Conservation (phyloP, 129 eudicot genomes). For the sunflower (Helianthus annuus) region DNA sequence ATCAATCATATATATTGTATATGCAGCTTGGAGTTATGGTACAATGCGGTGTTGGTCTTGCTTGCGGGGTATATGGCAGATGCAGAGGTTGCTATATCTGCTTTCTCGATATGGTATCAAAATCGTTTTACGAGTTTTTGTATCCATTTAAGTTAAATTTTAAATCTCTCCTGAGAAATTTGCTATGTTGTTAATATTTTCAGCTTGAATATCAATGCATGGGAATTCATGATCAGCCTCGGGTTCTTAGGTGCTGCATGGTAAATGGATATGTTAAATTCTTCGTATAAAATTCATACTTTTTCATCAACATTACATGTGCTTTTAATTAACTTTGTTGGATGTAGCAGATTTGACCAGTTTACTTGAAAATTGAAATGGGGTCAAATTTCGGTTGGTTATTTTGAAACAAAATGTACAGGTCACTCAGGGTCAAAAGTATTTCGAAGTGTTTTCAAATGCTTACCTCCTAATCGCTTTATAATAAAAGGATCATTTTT, state of each 20-base stretch:
- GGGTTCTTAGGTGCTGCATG: slow-evolving; percentile 93
- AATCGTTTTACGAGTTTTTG: background rate
- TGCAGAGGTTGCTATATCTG: slow-evolving; percentile 79
- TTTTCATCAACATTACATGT: background rate
- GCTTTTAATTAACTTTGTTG: background rate
- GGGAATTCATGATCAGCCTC: slow-evolving; percentile 74
- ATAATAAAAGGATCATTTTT: too few species aligned
- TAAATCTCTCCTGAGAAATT: background rate
- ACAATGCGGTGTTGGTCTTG: slow-evolving; percentile 64
- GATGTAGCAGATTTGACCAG: background rate
- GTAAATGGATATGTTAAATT: slow-evolving; percentile 31
- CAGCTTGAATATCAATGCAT: slow-evolving; percentile 69
- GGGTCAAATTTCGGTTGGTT: too few species aligned
- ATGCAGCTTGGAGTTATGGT: slow-evolving; percentile 79
- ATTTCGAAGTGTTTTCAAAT: too few species aligned
- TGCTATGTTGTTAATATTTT: slow-evolving; percentile 10
- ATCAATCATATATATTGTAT: background rate
- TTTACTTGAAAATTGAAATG: background rate
- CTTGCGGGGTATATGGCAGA: slow-evolving; percentile 81
- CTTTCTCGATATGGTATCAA: slow-evolving; percentile 80
- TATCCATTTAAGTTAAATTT: background rate
- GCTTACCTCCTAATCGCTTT: too few species aligned
- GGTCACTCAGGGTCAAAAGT: too few species aligned
- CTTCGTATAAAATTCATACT: background rate
- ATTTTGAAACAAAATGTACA: background rate